Conservation (phyloP, 1,284 basidiomycete species). For the Cryptococcus sp. region DNA sequence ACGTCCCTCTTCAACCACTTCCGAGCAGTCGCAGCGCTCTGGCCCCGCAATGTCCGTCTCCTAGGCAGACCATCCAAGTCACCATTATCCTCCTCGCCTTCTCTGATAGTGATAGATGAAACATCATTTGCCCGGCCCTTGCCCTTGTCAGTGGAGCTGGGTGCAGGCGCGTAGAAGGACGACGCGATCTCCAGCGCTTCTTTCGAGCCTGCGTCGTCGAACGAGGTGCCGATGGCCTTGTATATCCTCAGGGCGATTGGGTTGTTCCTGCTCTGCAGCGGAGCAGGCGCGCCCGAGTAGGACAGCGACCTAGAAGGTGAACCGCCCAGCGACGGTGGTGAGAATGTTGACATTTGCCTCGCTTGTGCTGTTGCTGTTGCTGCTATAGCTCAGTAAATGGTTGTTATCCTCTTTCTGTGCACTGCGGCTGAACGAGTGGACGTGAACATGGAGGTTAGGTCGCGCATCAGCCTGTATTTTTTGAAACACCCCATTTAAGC, state of each 20-base stretch:
- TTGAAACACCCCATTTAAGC: background rate
- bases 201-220: conserved; percentile 74
- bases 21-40: conserved; percentile 63
- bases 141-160: background rate
- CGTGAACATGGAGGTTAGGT: conserved; percentile 1
- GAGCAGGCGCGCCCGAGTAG: conserved; percentile 27
- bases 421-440: background rate
- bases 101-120: background rate
- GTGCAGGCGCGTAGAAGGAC: conserved; percentile 61
- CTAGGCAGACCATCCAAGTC: conserved; percentile 19
- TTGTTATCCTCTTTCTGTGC: background rate
- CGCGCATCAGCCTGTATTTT: background rate
- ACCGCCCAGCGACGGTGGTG: conserved; percentile 8
- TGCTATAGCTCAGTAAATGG: background rate
- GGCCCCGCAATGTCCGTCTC: conserved; percentile 40
- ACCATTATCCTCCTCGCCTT: conserved; percentile 43
- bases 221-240: conserved; percentile 77
- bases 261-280: conserved; percentile 47
- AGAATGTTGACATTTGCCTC: conserved; percentile 8
- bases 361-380: background rate
- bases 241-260: conserved; percentile 81
- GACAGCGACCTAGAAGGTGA: conserved; percentile 16
- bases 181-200: conserved; percentile 83
- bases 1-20: conserved; percentile 80
- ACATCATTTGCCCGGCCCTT: conserved; percentile 20